Percentiles rank a stretch among this genome's conserved stretches.
Evolutionary conservation across 2,329 filamentous ascomycete species (phyloP).

Genomic region (Arthrobotrys iridis): DNA sequence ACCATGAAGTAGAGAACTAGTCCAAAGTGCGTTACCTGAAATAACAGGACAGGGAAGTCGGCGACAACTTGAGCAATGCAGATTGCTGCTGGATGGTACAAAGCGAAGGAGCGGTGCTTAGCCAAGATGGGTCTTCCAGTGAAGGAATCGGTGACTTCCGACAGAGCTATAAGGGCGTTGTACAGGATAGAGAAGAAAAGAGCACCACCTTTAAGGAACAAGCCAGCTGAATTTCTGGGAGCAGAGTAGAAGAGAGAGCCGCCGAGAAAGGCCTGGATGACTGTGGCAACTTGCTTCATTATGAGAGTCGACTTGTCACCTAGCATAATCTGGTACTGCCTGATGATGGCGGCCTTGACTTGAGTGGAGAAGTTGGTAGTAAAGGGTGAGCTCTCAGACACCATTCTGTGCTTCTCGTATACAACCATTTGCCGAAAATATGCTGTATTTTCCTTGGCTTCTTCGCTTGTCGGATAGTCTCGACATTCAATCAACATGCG

Average conservation of each 20-base stretch:
- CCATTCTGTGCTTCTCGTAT: no score
- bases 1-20: slow-evolving; percentile 71
- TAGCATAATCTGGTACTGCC: no score
- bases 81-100: slow-evolving; percentile 72
- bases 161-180: slow-evolving; percentile 71
- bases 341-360: no score
- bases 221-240: slow-evolving; percentile 66
- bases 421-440: no score
- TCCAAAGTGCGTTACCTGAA: slow-evolving; percentile 70
- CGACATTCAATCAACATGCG: no score
- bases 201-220: slow-evolving; percentile 70
- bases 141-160: slow-evolving; percentile 71
- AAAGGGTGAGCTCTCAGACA: no score
- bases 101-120: slow-evolving; percentile 76
- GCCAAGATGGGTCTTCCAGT: slow-evolving; percentile 72
- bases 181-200: slow-evolving; percentile 73
- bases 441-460: no score
- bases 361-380: no score
- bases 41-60: slow-evolving; percentile 69
- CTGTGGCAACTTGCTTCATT: no score
- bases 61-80: slow-evolving; percentile 69
- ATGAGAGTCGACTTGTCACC: no score
- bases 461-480: no score
- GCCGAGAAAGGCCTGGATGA: slow-evolving; percentile 78
- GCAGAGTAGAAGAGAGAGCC: slow-evolving; percentile 69